Evolutionary conservation across 2,329 filamentous ascomycete genomes (phyloP).

Genomic region (Chalaropsis thielavioides): DNA sequence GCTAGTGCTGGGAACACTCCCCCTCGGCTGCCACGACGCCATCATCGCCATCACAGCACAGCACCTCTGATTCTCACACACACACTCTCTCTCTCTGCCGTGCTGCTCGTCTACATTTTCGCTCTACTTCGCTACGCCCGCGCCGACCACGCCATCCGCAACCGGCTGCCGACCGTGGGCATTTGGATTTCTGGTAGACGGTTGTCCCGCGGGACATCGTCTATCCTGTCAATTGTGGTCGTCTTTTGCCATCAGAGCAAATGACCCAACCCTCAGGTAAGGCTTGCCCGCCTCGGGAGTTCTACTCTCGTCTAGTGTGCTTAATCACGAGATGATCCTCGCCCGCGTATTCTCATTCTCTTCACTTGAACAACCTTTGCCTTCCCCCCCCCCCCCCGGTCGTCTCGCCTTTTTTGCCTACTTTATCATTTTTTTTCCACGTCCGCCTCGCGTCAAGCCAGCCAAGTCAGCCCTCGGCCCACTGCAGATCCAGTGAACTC

Average conservation of each 20-base stretch:
- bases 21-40: neutral
- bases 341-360: slow-evolving; percentile 6
- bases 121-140: neutral
- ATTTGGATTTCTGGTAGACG: slow-evolving; percentile 7
- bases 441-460: slow-evolving; percentile 8
- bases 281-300: neutral
- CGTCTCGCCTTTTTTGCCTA: neutral
- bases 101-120: neutral
- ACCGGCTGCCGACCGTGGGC: slow-evolving; percentile 3
- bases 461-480: slow-evolving; percentile 11
- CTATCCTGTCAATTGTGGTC: slow-evolving; percentile 6
- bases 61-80: neutral
- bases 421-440: slow-evolving; percentile 7
- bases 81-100: too few species aligned
- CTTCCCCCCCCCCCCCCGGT: too few species aligned
- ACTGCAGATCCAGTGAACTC: slow-evolving; percentile 11
- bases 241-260: slow-evolving; percentile 12
- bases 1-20: neutral
- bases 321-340: neutral
- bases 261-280: slow-evolving; percentile 16
- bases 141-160: slow-evolving; percentile 2
- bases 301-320: neutral
- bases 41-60: neutral
- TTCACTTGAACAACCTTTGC: too few species aligned
- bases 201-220: slow-evolving; percentile 14